These are phyloP conservation scores for Suillus occidentalis DNA, from an alignment of 768 basidiomycete genomes.

Conservation along the genomic window DNA sequence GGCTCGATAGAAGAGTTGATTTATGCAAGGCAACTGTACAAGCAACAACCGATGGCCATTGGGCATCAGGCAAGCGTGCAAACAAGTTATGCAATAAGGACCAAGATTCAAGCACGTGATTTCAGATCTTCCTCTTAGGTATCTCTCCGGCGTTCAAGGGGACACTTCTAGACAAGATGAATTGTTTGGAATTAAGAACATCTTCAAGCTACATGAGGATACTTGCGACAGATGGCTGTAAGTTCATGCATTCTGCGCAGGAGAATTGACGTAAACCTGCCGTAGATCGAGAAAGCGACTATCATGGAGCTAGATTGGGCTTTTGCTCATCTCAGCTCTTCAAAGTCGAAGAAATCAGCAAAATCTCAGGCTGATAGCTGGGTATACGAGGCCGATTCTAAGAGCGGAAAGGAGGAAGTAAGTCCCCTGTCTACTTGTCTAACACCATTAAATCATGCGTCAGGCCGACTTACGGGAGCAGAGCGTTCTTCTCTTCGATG, in stretches of 20 bases:
- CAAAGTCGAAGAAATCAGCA: slow-evolving; percentile 35
- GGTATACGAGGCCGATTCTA: slow-evolving; percentile 45
- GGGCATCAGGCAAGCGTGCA: slow-evolving; percentile 83
- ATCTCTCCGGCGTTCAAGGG: slow-evolving; percentile 82
- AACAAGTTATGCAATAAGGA: slow-evolving; percentile 50
- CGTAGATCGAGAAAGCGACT: slow-evolving; percentile 76
- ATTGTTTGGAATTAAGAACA: slow-evolving; percentile 83
- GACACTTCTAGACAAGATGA: slow-evolving; percentile 75
- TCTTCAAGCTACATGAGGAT: slow-evolving; percentile 75
- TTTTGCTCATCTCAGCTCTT: slow-evolving; percentile 60
- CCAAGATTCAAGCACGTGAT: neutral
- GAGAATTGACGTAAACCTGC: neutral
- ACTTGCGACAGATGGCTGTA: slow-evolving; percentile 73
- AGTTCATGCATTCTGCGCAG: slow-evolving; percentile 17
- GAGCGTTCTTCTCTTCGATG: slow-evolving; percentile 68
- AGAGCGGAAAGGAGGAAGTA: slow-evolving; percentile 42
- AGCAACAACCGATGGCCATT: slow-evolving; percentile 92
- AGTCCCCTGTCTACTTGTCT: neutral
- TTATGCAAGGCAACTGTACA: slow-evolving; percentile 88
- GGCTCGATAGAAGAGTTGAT: slow-evolving; percentile 88
- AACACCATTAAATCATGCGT: neutral
- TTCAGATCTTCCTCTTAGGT: slow-evolving; percentile 38
- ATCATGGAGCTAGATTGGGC: slow-evolving; percentile 81
- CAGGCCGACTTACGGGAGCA: slow-evolving; percentile 61
- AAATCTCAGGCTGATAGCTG: slow-evolving; percentile 37